Evolutionary conservation across 164 flowering plant species (phyloP).

Genomic region (Vitis amurensis): DNA sequence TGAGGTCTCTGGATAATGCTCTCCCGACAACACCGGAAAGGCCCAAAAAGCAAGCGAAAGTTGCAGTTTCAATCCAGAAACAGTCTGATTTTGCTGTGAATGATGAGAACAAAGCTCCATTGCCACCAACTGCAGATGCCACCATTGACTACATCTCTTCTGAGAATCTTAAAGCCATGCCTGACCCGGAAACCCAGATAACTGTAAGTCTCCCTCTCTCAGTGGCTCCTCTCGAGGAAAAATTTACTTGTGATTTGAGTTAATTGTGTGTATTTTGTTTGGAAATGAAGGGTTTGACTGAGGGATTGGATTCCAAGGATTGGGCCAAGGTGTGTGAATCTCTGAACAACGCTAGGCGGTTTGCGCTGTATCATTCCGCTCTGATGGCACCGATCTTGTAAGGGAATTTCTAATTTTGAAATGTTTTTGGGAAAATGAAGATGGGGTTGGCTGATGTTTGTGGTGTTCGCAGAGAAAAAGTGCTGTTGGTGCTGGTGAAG

Average conservation of each 20-base stretch:
- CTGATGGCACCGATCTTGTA: conserved; percentile 67
- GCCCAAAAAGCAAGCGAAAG: conserved; percentile 65
- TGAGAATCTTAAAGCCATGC: conserved; percentile 56
- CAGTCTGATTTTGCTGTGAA: conserved; percentile 35
- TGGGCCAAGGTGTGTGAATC: conserved; percentile 82
- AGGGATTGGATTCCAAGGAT: conserved; percentile 75
- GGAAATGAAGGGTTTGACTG: conserved; percentile 49
- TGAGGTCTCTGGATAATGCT: conserved; percentile 81
- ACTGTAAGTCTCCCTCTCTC: conserved; percentile 33
- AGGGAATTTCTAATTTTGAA: conserved; percentile 16
- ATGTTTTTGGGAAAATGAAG: neutral
- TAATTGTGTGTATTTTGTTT: neutral
- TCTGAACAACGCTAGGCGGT: conserved; percentile 63
- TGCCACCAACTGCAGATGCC: conserved; percentile 35
- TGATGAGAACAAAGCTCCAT: conserved; percentile 63
- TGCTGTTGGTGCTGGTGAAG: conserved; percentile 62
- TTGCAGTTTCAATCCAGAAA: conserved; percentile 25
- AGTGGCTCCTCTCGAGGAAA: neutral
- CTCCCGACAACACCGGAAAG: conserved; percentile 60
- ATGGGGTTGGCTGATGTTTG: neutral
- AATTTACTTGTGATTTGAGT: neutral
- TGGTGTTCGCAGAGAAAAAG: conserved; percentile 54
- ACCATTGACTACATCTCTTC: conserved; percentile 71
- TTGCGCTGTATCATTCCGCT: conserved; percentile 61
- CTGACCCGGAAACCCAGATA: conserved; percentile 64